Percentiles rank a stretch among this genome's conserved stretches.
phyloP scores from a whole-genome alignment of 2,329 filamentous ascomycete species.

The Ophiostoma sp. region DNA sequence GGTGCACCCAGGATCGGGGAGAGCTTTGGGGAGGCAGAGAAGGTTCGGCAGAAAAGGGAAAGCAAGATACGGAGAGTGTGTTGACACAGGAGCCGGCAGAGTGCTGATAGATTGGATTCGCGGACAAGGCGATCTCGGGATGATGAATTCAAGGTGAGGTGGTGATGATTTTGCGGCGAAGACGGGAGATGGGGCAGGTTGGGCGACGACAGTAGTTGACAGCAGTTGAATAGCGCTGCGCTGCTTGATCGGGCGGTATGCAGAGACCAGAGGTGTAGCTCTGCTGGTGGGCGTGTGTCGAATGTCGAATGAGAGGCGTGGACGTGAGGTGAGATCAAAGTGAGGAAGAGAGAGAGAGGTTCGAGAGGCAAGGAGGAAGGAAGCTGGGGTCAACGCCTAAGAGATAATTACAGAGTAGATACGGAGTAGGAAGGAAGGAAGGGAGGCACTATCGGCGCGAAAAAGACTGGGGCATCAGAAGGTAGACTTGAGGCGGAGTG shows the following conservation, averaged over 20 bases:
- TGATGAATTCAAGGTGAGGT: neutral
- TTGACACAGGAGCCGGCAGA: neutral
- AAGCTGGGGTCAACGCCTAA: neutral
- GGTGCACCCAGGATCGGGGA: neutral
- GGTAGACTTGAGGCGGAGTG: constrained; percentile 4
- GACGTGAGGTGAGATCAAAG: neutral
- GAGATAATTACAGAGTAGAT: neutral
- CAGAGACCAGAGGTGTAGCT: neutral
- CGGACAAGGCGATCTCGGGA: neutral
- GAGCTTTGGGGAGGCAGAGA: neutral
- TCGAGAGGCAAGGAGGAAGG: neutral
- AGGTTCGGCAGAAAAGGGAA: neutral
- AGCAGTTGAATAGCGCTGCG: neutral
- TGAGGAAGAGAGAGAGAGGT: neutral
- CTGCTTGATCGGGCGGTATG: neutral
- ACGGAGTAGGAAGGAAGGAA: constrained; percentile 2
- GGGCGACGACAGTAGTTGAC: neutral
- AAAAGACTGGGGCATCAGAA: constrained; percentile 4
- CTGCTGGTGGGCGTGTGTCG: neutral
- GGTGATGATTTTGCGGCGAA: constrained; percentile 5
- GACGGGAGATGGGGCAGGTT: neutral
- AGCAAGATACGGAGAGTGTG: neutral
- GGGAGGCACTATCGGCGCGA: constrained; percentile 11
- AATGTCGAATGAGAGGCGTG: neutral
- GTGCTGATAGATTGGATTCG: neutral